These are phyloP conservation scores for Oidium heveae DNA, from an alignment of 2,329 filamentous ascomycete genomes.

Conservation along the genomic window DNA sequence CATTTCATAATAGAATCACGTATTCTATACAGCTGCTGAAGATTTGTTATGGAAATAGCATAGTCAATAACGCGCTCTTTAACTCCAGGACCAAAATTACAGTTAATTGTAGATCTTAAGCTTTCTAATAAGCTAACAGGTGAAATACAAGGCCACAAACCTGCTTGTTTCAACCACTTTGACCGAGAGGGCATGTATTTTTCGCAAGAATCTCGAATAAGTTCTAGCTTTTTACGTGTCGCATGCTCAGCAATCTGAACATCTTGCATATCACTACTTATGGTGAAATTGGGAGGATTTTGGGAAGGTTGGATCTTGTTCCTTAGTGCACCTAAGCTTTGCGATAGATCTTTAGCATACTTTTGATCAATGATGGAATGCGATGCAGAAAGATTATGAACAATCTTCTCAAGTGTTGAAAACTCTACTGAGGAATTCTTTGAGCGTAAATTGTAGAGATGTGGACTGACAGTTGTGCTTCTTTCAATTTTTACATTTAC, in stretches of 20 bases:
- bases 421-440: too few species aligned
- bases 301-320: neutral
- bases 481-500: neutral
- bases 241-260: slow-evolving; percentile 7
- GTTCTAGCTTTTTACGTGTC: slow-evolving; percentile 5
- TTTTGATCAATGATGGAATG: slow-evolving; percentile 14
- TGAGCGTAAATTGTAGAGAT: too few species aligned
- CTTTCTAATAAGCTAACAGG: slow-evolving; percentile 18
- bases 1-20: slow-evolving; percentile 14
- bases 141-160: slow-evolving; percentile 19
- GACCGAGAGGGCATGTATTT: slow-evolving; percentile 9
- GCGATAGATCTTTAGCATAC: slow-evolving; percentile 17
- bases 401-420: slow-evolving; percentile 9
- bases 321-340: slow-evolving; percentile 14
- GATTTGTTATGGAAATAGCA: slow-evolving; percentile 16
- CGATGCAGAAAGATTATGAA: slow-evolving; percentile 12
- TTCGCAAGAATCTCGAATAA: slow-evolving; percentile 6
- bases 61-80: slow-evolving; percentile 17
- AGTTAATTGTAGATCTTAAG: slow-evolving; percentile 14
- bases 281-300: neutral
- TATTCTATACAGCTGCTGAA: slow-evolving; percentile 21
- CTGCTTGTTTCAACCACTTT: slow-evolving; percentile 17
- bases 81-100: slow-evolving; percentile 14
- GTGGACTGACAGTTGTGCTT: too few species aligned
- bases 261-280: slow-evolving; percentile 3